Percentiles rank a stretch among this genome's conserved stretches.
These are phyloP conservation scores for Wickerhamomyces queroliae DNA, from an alignment of 805 yeast genomes.

Conservation along the genomic window DNA sequence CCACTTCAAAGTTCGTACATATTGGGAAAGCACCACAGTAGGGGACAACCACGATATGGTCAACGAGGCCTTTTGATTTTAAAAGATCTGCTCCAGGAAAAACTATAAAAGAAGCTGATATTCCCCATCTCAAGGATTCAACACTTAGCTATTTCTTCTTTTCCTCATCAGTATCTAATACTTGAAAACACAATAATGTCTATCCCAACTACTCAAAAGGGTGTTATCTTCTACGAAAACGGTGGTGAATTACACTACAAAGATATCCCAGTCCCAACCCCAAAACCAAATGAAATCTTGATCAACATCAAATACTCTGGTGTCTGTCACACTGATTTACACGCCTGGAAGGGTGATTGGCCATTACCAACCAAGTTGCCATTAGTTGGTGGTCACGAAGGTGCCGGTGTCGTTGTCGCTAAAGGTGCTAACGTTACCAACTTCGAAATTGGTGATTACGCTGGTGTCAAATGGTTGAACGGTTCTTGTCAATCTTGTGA, in stretches of 20 bases:
- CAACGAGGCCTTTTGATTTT: neutral
- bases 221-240: slow-evolving; percentile 43
- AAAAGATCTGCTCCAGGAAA: neutral
- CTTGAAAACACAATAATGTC: neutral
- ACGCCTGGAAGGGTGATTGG: slow-evolving; percentile 69
- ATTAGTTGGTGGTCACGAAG: slow-evolving; percentile 64
- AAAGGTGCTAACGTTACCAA: slow-evolving; percentile 48
- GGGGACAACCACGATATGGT: too few species aligned
- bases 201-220: slow-evolving; percentile 47
- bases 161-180: neutral
- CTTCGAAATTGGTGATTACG: slow-evolving; percentile 53
- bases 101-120: neutral
- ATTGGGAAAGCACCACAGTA: too few species aligned
- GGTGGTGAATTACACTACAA: slow-evolving; percentile 43
- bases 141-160: neutral
- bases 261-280: slow-evolving; percentile 54
- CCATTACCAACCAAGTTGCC: slow-evolving; percentile 52
- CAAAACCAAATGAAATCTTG: slow-evolving; percentile 51
- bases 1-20: neutral
- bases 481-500: slow-evolving; percentile 57
- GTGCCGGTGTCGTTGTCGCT: slow-evolving; percentile 61
- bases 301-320: slow-evolving; percentile 59
- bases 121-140: neutral
- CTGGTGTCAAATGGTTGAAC: slow-evolving; percentile 62
- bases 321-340: slow-evolving; percentile 62